A percentile compares a stretch with the other conserved stretches of the same genome.
These are phyloP conservation scores for Microsporum ferrugineum DNA, from an alignment of 2,329 filamentous ascomycete species.

Conservation along the genomic window DNA sequence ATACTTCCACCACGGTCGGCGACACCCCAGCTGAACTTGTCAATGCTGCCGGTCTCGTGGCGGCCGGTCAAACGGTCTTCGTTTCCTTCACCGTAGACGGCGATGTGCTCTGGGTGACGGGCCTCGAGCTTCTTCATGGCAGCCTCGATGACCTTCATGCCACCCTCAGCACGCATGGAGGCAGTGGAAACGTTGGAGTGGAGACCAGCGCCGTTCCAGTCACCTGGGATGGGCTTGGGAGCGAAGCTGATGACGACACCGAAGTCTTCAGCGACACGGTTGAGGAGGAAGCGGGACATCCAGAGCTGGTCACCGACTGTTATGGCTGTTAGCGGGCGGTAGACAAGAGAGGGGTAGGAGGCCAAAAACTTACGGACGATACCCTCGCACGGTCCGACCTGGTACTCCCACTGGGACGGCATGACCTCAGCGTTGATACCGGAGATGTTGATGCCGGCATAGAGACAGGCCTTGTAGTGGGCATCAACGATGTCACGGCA, in stretches of 20 bases:
- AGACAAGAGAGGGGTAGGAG: neutral
- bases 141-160: conserved; percentile 88
- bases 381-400: conserved; percentile 79
- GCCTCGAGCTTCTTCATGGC: conserved; percentile 72
- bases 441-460: conserved; percentile 82
- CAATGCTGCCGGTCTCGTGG: conserved; percentile 89
- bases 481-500: conserved; percentile 96
- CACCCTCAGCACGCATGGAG: conserved; percentile 79
- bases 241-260: conserved; percentile 90
- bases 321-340: neutral
- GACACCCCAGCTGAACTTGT: conserved; percentile 86
- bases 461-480: conserved; percentile 83
- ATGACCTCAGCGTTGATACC: conserved; percentile 99
- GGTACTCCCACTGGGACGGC: conserved; percentile 97
- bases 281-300: conserved; percentile 79
- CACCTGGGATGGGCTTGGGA: conserved; percentile 88
- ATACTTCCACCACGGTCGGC: conserved; percentile 93
- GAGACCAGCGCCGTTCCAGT: conserved; percentile 94
- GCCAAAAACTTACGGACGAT: conserved; percentile 56
- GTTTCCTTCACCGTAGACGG: conserved; percentile 93
- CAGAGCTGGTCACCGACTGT: conserved; percentile 91
- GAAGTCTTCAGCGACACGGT: conserved; percentile 90
- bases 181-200: conserved; percentile 90
- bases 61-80: conserved; percentile 82
- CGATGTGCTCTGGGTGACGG: conserved; percentile 73